Evolutionary conservation across 306 rosid genomes (phyloP), one percentile per base, ranked within the genome.

Genomic region (Psophocarpus tetragonolobus): DNA sequence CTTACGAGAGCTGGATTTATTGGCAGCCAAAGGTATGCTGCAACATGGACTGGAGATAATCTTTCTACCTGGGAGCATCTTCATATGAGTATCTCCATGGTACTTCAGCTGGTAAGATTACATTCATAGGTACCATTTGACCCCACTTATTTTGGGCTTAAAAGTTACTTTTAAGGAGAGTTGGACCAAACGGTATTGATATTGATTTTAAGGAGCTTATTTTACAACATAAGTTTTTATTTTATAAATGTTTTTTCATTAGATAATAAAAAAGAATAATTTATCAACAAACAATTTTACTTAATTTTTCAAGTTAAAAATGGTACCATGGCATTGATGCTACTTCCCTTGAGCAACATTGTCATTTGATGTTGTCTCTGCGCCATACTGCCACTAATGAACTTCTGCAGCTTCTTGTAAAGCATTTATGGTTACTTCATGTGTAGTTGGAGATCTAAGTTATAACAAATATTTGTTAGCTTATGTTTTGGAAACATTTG

Each of bases 11-110:
- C 97, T 84, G 98, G 97, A 84, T 90, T 92, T 85, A 53, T 78
- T 89, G 98, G 98, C 56, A 92, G 94, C 87, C 98, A 94, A 87
- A 88, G 93, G 87, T 87, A 89, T 82, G 98, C 98, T 75, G 96
- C 98, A 77, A 94, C 96, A 14, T 92, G 97, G 97, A 94, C 97
- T 0, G 98, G 97, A 17, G 98, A 94, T 82, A 94, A 94, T 86
- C 88, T 90, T 85, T 92, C 98, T 38, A 92, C 75, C 76, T 94
- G 97, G 98, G 98, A 92, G 82, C 97, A 94, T 84, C 91, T 94
- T 48, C 97, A 92, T 85, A 94, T 94, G 98, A 94, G 98, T 84
- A 84, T 94, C 89, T 87, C 97, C 42, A 94, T 94, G 98, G 90
- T 87, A 66, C 91, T 94, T 88, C 97, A 94, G 84, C 80, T 94